These are phyloP conservation scores for Kodamaea fungicola DNA, from an alignment of 1,139 yeast species.

Conservation along the genomic window DNA sequence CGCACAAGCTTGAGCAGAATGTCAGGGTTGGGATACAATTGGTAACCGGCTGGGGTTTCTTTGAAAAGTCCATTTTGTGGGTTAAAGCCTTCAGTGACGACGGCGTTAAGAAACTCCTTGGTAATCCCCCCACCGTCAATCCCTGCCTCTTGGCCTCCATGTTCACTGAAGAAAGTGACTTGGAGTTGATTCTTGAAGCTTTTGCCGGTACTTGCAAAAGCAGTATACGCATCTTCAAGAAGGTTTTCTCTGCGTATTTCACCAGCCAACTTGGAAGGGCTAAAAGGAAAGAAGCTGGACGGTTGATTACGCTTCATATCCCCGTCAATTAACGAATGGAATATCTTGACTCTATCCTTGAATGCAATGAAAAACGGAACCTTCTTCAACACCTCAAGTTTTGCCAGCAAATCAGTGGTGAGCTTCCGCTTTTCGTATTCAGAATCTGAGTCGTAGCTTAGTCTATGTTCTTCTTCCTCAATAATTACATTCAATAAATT, in stretches of 20 bases:
- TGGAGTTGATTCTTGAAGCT: constrained; percentile 57
- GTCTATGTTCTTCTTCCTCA: constrained; percentile 34
- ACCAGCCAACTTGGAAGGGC: constrained; percentile 34
- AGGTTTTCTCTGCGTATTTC: constrained; percentile 65
- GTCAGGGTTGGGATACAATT: constrained; percentile 72
- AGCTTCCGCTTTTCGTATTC: constrained; percentile 9
- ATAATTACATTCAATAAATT: constrained; percentile 26
- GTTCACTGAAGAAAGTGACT: constrained; percentile 66
- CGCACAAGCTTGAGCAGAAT: constrained; percentile 33
- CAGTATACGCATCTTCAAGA: constrained; percentile 70
- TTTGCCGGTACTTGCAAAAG: constrained; percentile 40
- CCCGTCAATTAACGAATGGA: constrained; percentile 57
- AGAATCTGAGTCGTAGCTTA: constrained; percentile 15
- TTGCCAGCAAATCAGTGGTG: constrained; percentile 8
- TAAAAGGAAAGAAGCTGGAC: constrained; percentile 12
- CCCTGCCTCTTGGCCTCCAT: constrained; percentile 80
- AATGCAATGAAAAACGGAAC: constrained; percentile 82
- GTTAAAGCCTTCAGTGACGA: constrained; percentile 66
- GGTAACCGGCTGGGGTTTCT: constrained; percentile 48
- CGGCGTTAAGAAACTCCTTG: constrained; percentile 79
- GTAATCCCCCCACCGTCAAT: constrained; percentile 98
- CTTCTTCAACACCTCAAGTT: constrained; percentile 52
- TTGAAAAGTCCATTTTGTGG: constrained; percentile 33
- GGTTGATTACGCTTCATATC: constrained; percentile 38
- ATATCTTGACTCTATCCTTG: constrained; percentile 65